phyloP scores from a whole-genome alignment of 352 stramenopile genomes.

The Globisporangium spiculum region DNA sequence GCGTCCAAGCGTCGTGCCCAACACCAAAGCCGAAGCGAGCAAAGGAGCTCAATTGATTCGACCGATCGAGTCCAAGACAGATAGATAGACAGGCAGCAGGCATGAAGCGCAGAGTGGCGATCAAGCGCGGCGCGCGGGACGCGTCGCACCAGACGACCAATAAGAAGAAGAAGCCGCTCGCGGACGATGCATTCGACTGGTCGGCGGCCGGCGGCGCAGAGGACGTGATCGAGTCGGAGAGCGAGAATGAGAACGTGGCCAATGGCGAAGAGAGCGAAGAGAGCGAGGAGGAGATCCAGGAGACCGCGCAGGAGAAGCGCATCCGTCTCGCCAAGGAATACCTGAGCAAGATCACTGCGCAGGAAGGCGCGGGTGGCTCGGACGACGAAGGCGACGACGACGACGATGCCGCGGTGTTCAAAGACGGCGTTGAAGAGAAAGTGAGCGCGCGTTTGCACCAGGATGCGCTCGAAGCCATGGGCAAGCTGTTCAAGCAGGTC shows the following conservation, averaged over 20 bases:
- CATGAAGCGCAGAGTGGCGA: constrained; percentile 25
- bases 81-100: constrained; percentile 2
- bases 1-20: constrained; percentile 10
- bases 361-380: constrained; percentile 40
- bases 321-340: constrained; percentile 89
- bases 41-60: not conserved
- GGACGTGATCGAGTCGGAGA: constrained; percentile 75
- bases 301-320: constrained; percentile 88
- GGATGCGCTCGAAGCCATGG: constrained; percentile 81
- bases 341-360: constrained; percentile 75
- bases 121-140: constrained; percentile 54
- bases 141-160: constrained; percentile 34
- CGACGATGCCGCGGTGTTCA: constrained; percentile 28
- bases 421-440: constrained; percentile 55
- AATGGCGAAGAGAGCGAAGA: constrained; percentile 37
- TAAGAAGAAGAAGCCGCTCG: constrained; percentile 64
- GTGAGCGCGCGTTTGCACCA: constrained; percentile 79
- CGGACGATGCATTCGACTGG: constrained; percentile 82
- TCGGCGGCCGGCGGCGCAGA: constrained; percentile 37
- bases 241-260: constrained; percentile 44
- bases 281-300: constrained; percentile 57
- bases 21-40: not conserved
- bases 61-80: not conserved
- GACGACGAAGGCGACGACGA: constrained; percentile 45
- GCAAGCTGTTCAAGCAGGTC: constrained; percentile 88